Evolutionary conservation across 1,139 yeast species (phyloP), one percentile per base, ranked within the genome.

Genomic region (Yamadazyma blattariae): DNA sequence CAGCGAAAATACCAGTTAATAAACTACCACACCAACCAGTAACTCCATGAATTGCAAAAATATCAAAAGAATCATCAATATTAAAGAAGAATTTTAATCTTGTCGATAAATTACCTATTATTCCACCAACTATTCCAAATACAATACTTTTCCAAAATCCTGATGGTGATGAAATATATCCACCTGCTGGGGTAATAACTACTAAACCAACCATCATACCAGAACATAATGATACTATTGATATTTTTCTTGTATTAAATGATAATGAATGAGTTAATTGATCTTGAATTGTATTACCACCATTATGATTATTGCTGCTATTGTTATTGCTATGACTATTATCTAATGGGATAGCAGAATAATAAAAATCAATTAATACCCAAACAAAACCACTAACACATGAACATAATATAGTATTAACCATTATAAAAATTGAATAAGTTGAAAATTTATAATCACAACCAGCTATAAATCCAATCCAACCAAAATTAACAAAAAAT

Each of bases 101-200:
- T 1, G 76, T 70, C 3, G 71, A 56, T 19, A 68, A 46, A 42
- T 70, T 69, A 28, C 71, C 61, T 2, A 54, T 29, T 3, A 56
- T 34, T 0, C 70, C 71, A 2, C 74, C 74, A 8, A 67, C 45
- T 0, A 59, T 51, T 1, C 74, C 75, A 46, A 58, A 67, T 0
- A 68, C 61, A 25, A 69, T 54, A 11, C 65, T 48, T 43, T 68
- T 69, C 75, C 75, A 70, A 32, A 65, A 61, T 18, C 64, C 70
- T 4, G 56, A 48, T 2, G 61, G 52, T 2, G 67, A 56, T 2
- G 71, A 53, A 9, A 66, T 51, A 41, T 61, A 70, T 0, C 76
- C 76, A 9, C 76, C 75, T 5, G 61, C 74, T 1, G 76, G 75
- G 0, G 76, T 69, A 13, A 64, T 57, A 2, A 64, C 72, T 9